These are phyloP conservation scores for Fusarium sp. DNA, from an alignment of 2,329 filamentous ascomycete species.

Conservation along the genomic window DNA sequence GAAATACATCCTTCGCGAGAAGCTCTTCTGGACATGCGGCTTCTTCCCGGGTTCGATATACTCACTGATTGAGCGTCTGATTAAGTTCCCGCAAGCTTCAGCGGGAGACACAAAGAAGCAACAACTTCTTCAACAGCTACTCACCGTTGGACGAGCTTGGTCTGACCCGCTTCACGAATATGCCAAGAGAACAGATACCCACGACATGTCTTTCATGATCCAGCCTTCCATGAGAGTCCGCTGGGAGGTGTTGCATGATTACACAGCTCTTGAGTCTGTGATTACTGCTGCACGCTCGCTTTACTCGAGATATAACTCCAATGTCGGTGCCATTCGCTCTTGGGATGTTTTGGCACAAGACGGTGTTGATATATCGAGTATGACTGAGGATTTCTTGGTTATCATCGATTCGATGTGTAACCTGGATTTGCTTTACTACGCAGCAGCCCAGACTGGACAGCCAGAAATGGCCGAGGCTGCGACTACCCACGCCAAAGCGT, in stretches of 20 bases:
- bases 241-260: slow-evolving; percentile 60
- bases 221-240: slow-evolving; percentile 61
- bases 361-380: slow-evolving; percentile 49
- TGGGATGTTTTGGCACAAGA: slow-evolving; percentile 58
- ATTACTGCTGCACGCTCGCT: slow-evolving; percentile 60
- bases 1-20: slow-evolving; percentile 39
- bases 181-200: slow-evolving; percentile 60
- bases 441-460: slow-evolving; percentile 50
- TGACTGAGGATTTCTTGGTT: slow-evolving; percentile 54
- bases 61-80: slow-evolving; percentile 50
- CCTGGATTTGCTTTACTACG: slow-evolving; percentile 55
- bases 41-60: slow-evolving; percentile 57
- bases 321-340: slow-evolving; percentile 61
- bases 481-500: slow-evolving; percentile 56
- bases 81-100: slow-evolving; percentile 49
- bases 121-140: slow-evolving; percentile 41
- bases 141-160: slow-evolving; percentile 49
- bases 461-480: slow-evolving; percentile 47
- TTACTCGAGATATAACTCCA: slow-evolving; percentile 57
- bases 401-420: slow-evolving; percentile 60
- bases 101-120: slow-evolving; percentile 21
- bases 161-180: slow-evolving; percentile 51
- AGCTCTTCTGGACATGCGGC: slow-evolving; percentile 54
- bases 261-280: slow-evolving; percentile 55
- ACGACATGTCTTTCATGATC: slow-evolving; percentile 68